These are phyloP conservation scores for Coniella vitis DNA, from an alignment of 2,329 filamentous ascomycete genomes.

Conservation along the genomic window DNA sequence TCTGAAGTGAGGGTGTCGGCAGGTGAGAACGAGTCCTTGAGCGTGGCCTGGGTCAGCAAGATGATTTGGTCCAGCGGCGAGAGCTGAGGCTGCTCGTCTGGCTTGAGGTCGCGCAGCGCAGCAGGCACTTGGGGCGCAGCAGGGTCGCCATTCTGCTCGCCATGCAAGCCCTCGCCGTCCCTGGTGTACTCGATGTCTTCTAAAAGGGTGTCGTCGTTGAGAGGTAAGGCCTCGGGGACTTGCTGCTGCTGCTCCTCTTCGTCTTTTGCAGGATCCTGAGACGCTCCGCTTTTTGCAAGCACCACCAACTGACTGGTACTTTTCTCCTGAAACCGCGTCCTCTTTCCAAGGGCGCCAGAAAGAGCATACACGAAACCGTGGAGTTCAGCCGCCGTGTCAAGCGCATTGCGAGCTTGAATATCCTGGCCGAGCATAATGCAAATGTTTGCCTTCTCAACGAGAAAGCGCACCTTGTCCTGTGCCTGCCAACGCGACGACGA, in stretches of 20 bases:
- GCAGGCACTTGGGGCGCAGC: conserved; percentile 43
- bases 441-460: conserved; percentile 76
- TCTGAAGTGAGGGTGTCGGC: conserved; percentile 83
- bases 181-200: conserved; percentile 78
- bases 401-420: conserved; percentile 61
- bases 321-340: conserved; percentile 72
- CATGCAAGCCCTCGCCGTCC: conserved; percentile 33
- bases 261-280: conserved; percentile 9
- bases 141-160: conserved; percentile 21
- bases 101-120: conserved; percentile 58
- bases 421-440: conserved; percentile 81
- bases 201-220: conserved; percentile 90
- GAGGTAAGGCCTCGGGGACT: conserved; percentile 61
- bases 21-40: conserved; percentile 82
- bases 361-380: conserved; percentile 75
- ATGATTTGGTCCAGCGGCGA: conserved; percentile 83
- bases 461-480: conserved; percentile 58
- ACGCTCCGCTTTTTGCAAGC: conserved; percentile 65
- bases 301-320: conserved; percentile 86
- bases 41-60: conserved; percentile 76
- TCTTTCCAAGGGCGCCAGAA: conserved; percentile 80
- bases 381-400: conserved; percentile 59
- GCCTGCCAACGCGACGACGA: conserved; percentile 30
- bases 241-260: conserved; percentile 21
- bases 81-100: conserved; percentile 75